Base-by-base conservation (phyloP, 257 asterid species). In the Coffea eugenioides region DNA sequence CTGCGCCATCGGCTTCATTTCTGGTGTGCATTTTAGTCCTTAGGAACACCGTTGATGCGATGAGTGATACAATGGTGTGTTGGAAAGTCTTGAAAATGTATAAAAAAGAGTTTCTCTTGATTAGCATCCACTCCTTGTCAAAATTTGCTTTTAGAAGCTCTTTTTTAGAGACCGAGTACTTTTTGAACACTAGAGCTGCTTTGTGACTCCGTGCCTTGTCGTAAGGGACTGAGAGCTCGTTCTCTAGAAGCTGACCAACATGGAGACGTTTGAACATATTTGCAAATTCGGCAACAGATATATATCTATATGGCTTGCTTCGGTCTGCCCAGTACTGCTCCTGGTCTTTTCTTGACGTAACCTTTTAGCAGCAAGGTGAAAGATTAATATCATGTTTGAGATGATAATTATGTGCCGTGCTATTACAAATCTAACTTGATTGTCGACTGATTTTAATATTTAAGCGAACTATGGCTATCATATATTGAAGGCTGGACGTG, bases 261-360 rank as follows among this genome's bases (percentile, higher is more conserved):
- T 89, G 96, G 82, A 87, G 90, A 69, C 71, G 77, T 79, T 86
- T 90, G 87, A 88, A 91, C 49, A 75, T 85, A 41, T 51, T 72
- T 20, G 90, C 88, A 51, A 92, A 92, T 77, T 91, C 93, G 8
- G 87, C 13, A 2, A 88, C 90, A 68, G 94, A 39, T 23, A 90
- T 71, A 77, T 86, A 85, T 57, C 36, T 83, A 80, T 89, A 91
- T 25, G 89, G 80, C 68, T 57, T 77, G 71, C 74, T 77, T 54
- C 83, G 72, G 69, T 89, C 87, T 16, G 62, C 83, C 94, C 96
- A 92, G 82, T 92, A 92, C 73, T 90, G 97, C 72, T 91, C 91
- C 83, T 92, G 97, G 65, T 92, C 94, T 81, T 91, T 92, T 84
- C 72, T 86, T 51, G 97, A 92, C 9, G 91, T 92, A 84, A 92